Percentiles rank a stretch among this genome's conserved stretches.
Conservation (phyloP, 2,329 filamentous ascomycete genomes). For the Fusarium mexicanum region DNA sequence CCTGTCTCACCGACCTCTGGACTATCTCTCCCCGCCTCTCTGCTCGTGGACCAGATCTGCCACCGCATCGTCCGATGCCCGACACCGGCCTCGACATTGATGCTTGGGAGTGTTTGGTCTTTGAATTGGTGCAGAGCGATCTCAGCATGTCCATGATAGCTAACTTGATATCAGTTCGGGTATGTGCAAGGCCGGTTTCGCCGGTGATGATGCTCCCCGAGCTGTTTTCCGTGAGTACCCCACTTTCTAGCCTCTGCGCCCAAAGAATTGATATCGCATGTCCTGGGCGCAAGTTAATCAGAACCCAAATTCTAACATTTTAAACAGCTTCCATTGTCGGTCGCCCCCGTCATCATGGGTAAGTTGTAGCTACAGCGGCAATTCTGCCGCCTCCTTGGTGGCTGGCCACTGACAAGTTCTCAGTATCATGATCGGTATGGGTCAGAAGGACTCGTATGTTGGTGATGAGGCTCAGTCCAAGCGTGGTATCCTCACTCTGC, state of each 20-base stretch:
- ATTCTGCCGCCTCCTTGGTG: conserved; percentile 23
- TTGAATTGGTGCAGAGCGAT: conserved; percentile 1
- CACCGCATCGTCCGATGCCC: conserved; percentile 39
- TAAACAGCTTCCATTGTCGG: conserved; percentile 94
- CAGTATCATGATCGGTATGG: conserved; percentile 99
- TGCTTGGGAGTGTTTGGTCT: conserved; percentile 13
- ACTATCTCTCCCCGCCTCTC: conserved; percentile 36
- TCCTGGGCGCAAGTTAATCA: conserved; percentile 15
- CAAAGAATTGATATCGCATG: conserved; percentile 30
- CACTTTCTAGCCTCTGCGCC: conserved; percentile 42
- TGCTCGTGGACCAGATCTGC: conserved; percentile 30
- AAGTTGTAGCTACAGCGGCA: conserved; percentile 57
- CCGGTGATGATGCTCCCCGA: conserved; percentile 99
- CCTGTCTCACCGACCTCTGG: conserved; percentile 50
- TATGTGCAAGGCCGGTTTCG: conserved; percentile 99
- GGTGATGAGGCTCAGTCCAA: conserved; percentile 99
- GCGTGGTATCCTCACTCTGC: conserved; percentile 99
- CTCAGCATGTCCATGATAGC: conserved; percentile 34
- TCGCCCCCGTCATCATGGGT: conserved; percentile 99
- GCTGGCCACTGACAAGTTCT: conserved; percentile 34
- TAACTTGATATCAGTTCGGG: conserved; percentile 80
- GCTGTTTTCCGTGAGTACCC: conserved; percentile 97
- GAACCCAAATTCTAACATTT: conserved; percentile 49
- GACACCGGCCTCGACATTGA: conserved; percentile 24
- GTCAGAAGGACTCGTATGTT: conserved; percentile 99